Evolutionary conservation across 2,329 filamentous ascomycete species (phyloP), one percentile per base, ranked within the genome.

Genomic region (Falciphora oryzae): DNA sequence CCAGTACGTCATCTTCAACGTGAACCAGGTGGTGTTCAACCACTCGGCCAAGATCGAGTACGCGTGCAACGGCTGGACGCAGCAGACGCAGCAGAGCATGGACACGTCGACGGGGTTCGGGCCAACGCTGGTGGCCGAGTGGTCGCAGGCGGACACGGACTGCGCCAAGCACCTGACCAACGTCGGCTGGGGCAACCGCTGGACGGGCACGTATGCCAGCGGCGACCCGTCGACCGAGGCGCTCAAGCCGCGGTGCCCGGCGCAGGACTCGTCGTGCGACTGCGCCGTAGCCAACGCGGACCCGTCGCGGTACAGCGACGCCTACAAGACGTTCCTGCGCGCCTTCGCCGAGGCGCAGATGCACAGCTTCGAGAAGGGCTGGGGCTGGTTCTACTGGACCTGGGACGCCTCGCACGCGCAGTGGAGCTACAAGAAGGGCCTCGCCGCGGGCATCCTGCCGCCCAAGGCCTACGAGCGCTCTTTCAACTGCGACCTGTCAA

Each of bases 341-440:
- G 91, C 91, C 77, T 98, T 98, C 77, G 95, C 95, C 7, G 89
- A 97, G 77, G 95, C 93, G 64, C 95, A 99, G 79, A 99, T 99
- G 92, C 83, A 89, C 70, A 91, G 89, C 66, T 99, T 98, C 73
- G 94, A 98, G 76, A 88, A 89, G 68, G 92, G 91, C 7, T 95
- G 91, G 89, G 95, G 95, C 61, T 99, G 95, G 95, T 97, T 96
- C 79, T 99, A 99, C 78, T 99, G 95, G 95, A 98, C 93, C 44
- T 96, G 63, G 72, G 71, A 61, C 66, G 62, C 62, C 18, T 58
- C 83, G 78, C 68, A 88, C 90, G 61, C 88, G 66, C 92, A 97
- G 78, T 99, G 95, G 95, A 97, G 93, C 75, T 97, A 95, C 80
- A 88, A 93, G 76, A 82, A 87, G 68, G 93, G 92, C 0, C 80